Base-by-base conservation (phyloP, 352 stramenopile species). In the Phytopythium kandeliae region DNA sequence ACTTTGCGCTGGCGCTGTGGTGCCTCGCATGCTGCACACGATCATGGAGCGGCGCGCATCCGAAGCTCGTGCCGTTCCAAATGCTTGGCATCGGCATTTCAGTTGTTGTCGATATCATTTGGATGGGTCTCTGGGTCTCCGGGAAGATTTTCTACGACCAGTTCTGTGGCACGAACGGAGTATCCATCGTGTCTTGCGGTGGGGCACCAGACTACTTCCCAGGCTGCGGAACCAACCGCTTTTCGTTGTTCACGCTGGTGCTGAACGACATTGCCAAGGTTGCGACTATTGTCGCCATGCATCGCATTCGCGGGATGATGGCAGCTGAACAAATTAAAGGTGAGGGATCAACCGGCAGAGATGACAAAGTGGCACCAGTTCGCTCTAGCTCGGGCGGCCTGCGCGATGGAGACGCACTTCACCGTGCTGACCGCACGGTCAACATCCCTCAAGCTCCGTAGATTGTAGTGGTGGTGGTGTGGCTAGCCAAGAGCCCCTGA, bases 1-100 rank as follows among this genome's bases (percentile, higher is more conserved):
- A 92, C 53, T 88, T 90, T 53, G 71, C 71, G 21, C 63, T 90
- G 30, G 81, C 74, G 25, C 55, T 90, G 33, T 92, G 81, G 81
- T 77, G 74, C 21, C 61, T 86, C 16, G 63, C 74, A 12, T 78
- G 65, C 42, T 86, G 69, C 52, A 75, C 71, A 4, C 70, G 74
- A 15, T 65, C 71, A 19, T 86, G 68, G 71, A 62, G 69, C 36
- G 24, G 54, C 2, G 79, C 72, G 25, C 69, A 91, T 36, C 55
- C 67, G 9, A 71, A 66, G 8, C 61, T 85, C 3, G 52, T 74
- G 0, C 58, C 74, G 22, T 56, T 91, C n/a, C 71, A 85, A 21
- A 56, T 86, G 31, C 62, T 67, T 15, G 74, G 57, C 1, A 41
- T 88, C n/a, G 58, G 50, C 2, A 54, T 85, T 9, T 89, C 80